phyloP scores from a whole-genome alignment of 1,284 basidiomycete genomes.

The Somion occarium region DNA sequence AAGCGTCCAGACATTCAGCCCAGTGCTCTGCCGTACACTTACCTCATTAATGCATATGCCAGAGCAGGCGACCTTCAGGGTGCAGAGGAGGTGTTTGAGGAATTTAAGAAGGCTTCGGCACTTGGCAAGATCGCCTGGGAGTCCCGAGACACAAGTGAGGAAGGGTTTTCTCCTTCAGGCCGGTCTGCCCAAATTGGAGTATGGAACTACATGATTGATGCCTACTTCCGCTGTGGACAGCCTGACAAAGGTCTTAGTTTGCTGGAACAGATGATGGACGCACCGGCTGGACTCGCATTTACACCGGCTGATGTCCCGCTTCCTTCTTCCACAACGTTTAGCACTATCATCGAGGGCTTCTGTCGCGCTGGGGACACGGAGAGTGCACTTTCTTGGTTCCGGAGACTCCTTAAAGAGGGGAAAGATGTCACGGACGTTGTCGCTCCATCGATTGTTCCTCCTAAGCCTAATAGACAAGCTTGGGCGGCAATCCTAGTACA shows the following conservation, averaged over 20 bases:
- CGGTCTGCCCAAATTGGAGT: constrained; percentile 35
- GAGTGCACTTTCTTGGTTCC: constrained; percentile 70
- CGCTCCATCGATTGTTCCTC: constrained; percentile 35
- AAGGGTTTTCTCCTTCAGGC: neutral
- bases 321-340: constrained; percentile 61
- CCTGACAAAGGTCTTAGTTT: constrained; percentile 63
- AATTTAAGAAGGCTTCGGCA: constrained; percentile 45
- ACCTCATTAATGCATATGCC: constrained; percentile 62
- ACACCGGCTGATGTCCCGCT: constrained; percentile 43
- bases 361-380: constrained; percentile 54
- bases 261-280: constrained; percentile 71
- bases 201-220: constrained; percentile 75
- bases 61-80: constrained; percentile 49
- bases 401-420: constrained; percentile 47
- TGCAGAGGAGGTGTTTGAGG: constrained; percentile 65
- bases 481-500: constrained; percentile 53
- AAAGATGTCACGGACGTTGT: constrained; percentile 30
- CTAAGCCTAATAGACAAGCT: constrained; percentile 45
- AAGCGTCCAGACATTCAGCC: constrained; percentile 36
- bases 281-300: constrained; percentile 34
- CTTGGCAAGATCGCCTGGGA: constrained; percentile 19
- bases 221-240: constrained; percentile 66
- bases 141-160: neutral
- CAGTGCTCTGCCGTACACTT: constrained; percentile 43
- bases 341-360: constrained; percentile 66